Evolutionary conservation across 768 basidiomycete species (phyloP).

Genomic region (Daedalea quercina): DNA sequence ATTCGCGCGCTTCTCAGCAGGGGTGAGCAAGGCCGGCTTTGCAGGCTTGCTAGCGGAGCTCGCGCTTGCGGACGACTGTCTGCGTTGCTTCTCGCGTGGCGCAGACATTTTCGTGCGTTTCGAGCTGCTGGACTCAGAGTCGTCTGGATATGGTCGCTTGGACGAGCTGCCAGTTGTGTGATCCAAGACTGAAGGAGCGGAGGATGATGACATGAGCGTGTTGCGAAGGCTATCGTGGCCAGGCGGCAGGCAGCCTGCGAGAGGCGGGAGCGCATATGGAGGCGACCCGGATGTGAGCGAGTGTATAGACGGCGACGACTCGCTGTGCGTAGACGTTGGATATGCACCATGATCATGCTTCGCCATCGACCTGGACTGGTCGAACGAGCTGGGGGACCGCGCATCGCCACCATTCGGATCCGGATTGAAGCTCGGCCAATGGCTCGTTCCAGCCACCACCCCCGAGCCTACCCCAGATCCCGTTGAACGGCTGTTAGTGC

Average conservation of each 20-base stretch:
- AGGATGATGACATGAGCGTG: constrained; percentile 1
- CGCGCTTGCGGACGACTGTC: neutral
- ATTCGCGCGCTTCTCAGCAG: constrained; percentile 87
- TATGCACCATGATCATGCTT: neutral
- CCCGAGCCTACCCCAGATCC: neutral
- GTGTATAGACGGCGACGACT: constrained; percentile 7
- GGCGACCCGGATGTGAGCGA: constrained; percentile 2
- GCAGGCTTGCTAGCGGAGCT: constrained; percentile 1
- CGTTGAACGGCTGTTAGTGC: neutral
- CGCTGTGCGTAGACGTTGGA: constrained; percentile 3
- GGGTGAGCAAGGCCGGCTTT: constrained; percentile 51
- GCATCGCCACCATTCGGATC: neutral
- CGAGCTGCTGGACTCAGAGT: constrained; percentile 9
- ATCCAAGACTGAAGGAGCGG: constrained; percentile 1
- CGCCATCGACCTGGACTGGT: neutral
- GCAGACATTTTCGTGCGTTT: constrained; percentile 26
- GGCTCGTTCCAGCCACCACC: constrained; percentile 2
- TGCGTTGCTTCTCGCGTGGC: constrained; percentile 11
- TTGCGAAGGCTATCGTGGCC: neutral
- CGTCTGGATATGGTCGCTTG: constrained; percentile 9
- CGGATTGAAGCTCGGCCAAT: constrained; percentile 16
- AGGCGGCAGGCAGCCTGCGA: neutral
- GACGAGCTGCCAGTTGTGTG: constrained; percentile 1
- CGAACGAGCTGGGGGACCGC: constrained; percentile 4
- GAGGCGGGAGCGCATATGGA: constrained; percentile 9